Base-by-base conservation (phyloP, 495 filamentous ascomycete species). In the Penicillium waksmanii region DNA sequence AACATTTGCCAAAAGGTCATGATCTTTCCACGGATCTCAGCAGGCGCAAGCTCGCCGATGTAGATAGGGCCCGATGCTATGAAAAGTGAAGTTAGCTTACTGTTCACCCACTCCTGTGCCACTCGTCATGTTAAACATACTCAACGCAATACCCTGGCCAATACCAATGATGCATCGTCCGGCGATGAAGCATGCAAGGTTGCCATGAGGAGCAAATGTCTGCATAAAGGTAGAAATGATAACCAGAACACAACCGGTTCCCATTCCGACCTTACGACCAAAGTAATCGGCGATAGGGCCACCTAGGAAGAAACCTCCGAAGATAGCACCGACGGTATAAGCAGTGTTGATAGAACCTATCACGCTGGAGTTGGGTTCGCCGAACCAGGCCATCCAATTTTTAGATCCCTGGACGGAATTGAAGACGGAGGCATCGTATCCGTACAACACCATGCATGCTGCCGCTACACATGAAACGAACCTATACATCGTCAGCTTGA, bases 1-100 rank as follows among this genome's bases (percentile, higher is more conserved):
- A 86, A 87, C 73, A 85, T 83, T 70, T 87, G 84, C 85, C 84
- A 87, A 61, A 86, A 84, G n/a, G 82, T 81, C 85, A 87, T 85
- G 63, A 87, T 84, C 61, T 80, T 80, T 55, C 85, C 85, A 48
- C 85, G 81, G 58, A 86, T 86, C 51, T 85, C 78, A 9, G 80
- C 66, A 7, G 83, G 82, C 7, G 84, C 79, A 18, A 87, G 66
- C 56, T 87, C 84, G 50, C 84, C 84, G 51, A 87, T 87, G 62
- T 87, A 87, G 55, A 86, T 84, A 0, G 84, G 84, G 11, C 84
- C 84, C 42, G 83, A 67, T 13, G 80, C 80, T 83, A 46, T 53
- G 44, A 50, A 47, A 13, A 33, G 13, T 13, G 12, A 5, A 5
- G 9, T 64, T 10, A 59, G 58, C 64, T n/a, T 58, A 5, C 11